phyloP scores from a whole-genome alignment of 306 rosid genomes.

The Phaseolus lunatus region DNA sequence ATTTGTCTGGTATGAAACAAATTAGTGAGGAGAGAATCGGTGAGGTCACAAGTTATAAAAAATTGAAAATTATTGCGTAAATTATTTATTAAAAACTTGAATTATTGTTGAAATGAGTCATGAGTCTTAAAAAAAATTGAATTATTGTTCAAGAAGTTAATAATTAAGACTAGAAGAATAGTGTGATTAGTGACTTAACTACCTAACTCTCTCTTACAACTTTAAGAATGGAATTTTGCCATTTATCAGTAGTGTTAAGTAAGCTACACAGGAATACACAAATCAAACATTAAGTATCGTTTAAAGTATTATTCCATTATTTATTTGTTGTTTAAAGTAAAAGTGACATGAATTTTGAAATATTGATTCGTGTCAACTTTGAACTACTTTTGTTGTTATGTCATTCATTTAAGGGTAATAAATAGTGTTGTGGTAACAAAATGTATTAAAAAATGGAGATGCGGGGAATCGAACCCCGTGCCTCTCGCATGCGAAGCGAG shows the following conservation, averaged over 20 bases:
- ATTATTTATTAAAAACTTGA: not conserved
- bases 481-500: constrained; percentile 91
- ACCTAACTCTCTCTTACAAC: not conserved
- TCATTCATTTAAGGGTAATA: not conserved
- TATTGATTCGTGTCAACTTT: not conserved
- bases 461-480: constrained; percentile 99
- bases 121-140: constrained; percentile 6
- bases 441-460: constrained; percentile 55
- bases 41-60: not conserved
- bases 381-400: not conserved
- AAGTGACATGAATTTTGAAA: not conserved
- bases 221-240: not conserved
- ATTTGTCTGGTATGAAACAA: not conserved
- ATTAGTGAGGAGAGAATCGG: not conserved
- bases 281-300: not conserved
- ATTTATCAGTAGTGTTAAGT: not conserved
- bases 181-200: not conserved
- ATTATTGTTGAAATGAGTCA: not conserved
- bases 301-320: not conserved
- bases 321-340: not conserved
- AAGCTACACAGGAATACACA: not conserved
- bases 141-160: not conserved
- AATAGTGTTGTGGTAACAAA: not conserved
- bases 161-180: not conserved
- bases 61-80: too few species aligned